phyloP scores from a whole-genome alignment of 2,329 filamentous ascomycete species.

The Graphiopsis chlorocephala region DNA sequence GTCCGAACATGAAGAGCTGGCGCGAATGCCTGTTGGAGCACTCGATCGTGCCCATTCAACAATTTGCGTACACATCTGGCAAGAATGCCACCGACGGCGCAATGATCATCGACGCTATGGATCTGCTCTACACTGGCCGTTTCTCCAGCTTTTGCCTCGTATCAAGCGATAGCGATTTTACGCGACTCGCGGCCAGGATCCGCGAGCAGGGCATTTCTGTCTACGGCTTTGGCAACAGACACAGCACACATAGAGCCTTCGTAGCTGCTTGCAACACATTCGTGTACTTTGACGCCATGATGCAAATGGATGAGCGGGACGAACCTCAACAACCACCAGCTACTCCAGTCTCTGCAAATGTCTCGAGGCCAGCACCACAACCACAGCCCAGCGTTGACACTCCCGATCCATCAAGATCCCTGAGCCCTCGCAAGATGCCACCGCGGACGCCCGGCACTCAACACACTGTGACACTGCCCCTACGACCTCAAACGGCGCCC shows the following conservation, averaged over 20 bases:
- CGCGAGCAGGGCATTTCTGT: slow-evolving; percentile 37
- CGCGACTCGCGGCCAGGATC: slow-evolving; percentile 34
- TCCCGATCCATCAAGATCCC: neutral
- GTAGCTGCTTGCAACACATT: slow-evolving; percentile 33
- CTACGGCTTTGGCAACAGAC: slow-evolving; percentile 35
- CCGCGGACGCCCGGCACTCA: neutral
- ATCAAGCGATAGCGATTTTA: slow-evolving; percentile 39
- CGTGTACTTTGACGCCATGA: slow-evolving; percentile 30
- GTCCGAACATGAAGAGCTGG: slow-evolving; percentile 25
- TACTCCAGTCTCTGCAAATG: too few species aligned
- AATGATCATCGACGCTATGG: slow-evolving; percentile 40
- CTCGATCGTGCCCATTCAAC: slow-evolving; percentile 30
- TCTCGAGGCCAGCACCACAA: neutral
- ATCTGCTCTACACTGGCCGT: slow-evolving; percentile 35
- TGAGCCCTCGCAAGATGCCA: neutral
- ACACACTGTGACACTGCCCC: neutral
- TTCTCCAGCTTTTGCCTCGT: slow-evolving; percentile 36
- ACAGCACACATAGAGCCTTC: slow-evolving; percentile 29
- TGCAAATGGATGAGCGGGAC: slow-evolving; percentile 18
- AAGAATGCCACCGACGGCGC: slow-evolving; percentile 35
- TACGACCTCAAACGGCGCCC: neutral
- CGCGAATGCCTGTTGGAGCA: slow-evolving; percentile 27
- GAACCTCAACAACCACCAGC: neutral
- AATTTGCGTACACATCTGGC: slow-evolving; percentile 33
- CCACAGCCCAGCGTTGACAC: neutral